Evolutionary conservation across 352 stramenopile genomes (phyloP), one percentile per base, ranked within the genome.

Genomic region (Blastocystis sp.): DNA sequence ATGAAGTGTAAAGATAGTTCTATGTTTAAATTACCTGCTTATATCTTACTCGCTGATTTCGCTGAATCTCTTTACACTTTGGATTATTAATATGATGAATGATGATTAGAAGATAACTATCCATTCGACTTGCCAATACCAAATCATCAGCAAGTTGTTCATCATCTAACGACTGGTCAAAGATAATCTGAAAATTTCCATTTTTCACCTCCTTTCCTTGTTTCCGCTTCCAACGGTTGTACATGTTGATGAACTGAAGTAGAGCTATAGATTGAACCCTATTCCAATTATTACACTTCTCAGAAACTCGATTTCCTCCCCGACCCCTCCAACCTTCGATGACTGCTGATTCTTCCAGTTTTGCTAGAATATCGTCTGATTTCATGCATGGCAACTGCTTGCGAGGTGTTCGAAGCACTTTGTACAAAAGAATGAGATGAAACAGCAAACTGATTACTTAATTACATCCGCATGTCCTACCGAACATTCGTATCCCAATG

Each of bases 41-140:
- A 2, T 30, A 19, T 33, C 27, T 7, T 68, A 84, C 73, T 24
- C 37, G n/a, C 24, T 68, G 73, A 64, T 84, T 66, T 17, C 22
- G 22, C 27, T 54, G 44, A 11, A 84, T 68, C 17, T 56, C 22
- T 17, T 64, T 22, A 22, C n/a, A 27, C 3, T 53, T 15, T n/a
- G 2, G 9, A 33, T 84, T 30, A 48, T 84, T 84, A 22, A 84
- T 27, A 1, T 66, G 48, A 17, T 58, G 6, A 2, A 84, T 68
- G 22, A 84, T 37, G 22, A 84, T 44, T 7, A 84, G 73, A 19
- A 84, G 11, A 42, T 84, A 84, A 17, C 42, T 66, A 44, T 84
- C 73, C 13, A 84, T 68, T 30, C 68, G 57, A 42, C 73, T 84
- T 19, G 22, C 42, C 17, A 84, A 53, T 9, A 56, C 30, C 22